These are phyloP conservation scores for Nitzschia putrida DNA, from an alignment of 108 stramenopile species.

Conservation along the genomic window DNA sequence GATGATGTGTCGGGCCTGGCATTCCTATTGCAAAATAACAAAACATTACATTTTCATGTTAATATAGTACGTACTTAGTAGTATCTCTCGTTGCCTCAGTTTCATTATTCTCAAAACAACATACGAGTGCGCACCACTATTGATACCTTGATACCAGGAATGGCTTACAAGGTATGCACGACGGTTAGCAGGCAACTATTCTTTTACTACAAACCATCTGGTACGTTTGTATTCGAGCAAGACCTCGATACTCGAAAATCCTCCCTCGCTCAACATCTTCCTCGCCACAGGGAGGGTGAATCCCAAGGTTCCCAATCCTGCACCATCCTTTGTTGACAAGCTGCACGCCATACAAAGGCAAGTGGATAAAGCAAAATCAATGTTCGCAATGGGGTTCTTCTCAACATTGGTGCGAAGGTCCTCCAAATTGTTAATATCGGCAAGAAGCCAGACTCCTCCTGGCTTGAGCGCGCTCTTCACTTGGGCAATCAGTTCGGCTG, in stretches of 20 bases:
- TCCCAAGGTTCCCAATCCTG: slow-evolving; percentile 28
- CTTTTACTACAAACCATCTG: slow-evolving; percentile 14
- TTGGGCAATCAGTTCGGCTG: slow-evolving; percentile 19
- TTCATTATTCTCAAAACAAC: too few relatives aligned
- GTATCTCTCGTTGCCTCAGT: too few relatives aligned
- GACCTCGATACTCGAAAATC: slow-evolving; percentile 15
- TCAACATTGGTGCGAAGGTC: slow-evolving; percentile 14
- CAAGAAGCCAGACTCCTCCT: slow-evolving; percentile 28
- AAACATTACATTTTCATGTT: too few relatives aligned
- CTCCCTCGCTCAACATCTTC: slow-evolving; percentile 25
- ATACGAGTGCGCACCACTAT: too few relatives aligned
- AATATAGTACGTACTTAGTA: too few relatives aligned
- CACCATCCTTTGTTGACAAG: slow-evolving; percentile 24
- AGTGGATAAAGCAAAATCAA: slow-evolving; percentile 25
- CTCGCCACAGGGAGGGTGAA: slow-evolving; percentile 21
- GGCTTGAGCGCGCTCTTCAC: slow-evolving; percentile 17
- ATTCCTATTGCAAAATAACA: neutral
- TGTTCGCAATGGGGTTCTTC: slow-evolving; percentile 8
- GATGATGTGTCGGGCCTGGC: neutral
- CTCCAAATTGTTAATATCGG: slow-evolving; percentile 1
- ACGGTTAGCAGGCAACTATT: too few relatives aligned
- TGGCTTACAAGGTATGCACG: too few relatives aligned
- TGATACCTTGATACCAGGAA: too few relatives aligned
- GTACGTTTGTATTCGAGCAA: slow-evolving; percentile 5
- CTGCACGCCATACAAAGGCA: slow-evolving; percentile 29